A percentile compares a stretch with the other conserved stretches of the same genome.
phyloP scores from a whole-genome alignment of 1,139 yeast species.

The Yamadazyma buinensis region DNA sequence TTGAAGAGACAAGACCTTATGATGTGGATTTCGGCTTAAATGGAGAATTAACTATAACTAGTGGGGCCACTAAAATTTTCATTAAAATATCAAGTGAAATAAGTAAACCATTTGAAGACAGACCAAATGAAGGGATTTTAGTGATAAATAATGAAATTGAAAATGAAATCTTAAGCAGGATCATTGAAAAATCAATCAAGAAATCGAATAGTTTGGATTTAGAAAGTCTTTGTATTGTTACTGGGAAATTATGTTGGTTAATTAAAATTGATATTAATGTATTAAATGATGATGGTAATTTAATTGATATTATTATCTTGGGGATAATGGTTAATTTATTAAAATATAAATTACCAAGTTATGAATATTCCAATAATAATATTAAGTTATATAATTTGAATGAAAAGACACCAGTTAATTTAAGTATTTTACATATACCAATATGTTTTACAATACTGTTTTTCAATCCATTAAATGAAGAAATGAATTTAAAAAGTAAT shows the following conservation, averaged over 20 bases:
- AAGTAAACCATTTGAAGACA: slow-evolving; percentile 79
- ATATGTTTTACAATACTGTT: slow-evolving; percentile 88
- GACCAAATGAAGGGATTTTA: slow-evolving; percentile 92
- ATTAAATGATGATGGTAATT: slow-evolving; percentile 86
- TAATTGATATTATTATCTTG: slow-evolving; percentile 84
- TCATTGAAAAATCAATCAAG: slow-evolving; percentile 87
- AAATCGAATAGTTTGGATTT: slow-evolving; percentile 88
- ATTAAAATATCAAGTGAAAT: slow-evolving; percentile 79
- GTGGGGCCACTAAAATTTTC: slow-evolving; percentile 74
- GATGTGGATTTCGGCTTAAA: slow-evolving; percentile 65
- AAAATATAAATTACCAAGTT: slow-evolving; percentile 82
- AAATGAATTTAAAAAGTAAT: slow-evolving; percentile 67
- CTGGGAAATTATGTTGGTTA: slow-evolving; percentile 90
- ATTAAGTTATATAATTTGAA: slow-evolving; percentile 64
- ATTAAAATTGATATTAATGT: slow-evolving; percentile 87
- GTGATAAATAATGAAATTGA: slow-evolving; percentile 83
- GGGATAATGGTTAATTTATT: slow-evolving; percentile 85
- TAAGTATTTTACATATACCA: slow-evolving; percentile 85
- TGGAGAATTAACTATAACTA: slow-evolving; percentile 74
- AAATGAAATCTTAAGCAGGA: slow-evolving; percentile 66
- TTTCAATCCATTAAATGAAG: slow-evolving; percentile 62
- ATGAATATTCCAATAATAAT: slow-evolving; percentile 46
- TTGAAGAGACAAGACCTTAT: slow-evolving; percentile 63
- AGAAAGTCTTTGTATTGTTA: slow-evolving; percentile 84
- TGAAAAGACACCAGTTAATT: slow-evolving; percentile 83